Evolutionary conservation across 2,329 filamentous ascomycete genomes (phyloP).

Genomic region (Leptodontidium sp.): DNA sequence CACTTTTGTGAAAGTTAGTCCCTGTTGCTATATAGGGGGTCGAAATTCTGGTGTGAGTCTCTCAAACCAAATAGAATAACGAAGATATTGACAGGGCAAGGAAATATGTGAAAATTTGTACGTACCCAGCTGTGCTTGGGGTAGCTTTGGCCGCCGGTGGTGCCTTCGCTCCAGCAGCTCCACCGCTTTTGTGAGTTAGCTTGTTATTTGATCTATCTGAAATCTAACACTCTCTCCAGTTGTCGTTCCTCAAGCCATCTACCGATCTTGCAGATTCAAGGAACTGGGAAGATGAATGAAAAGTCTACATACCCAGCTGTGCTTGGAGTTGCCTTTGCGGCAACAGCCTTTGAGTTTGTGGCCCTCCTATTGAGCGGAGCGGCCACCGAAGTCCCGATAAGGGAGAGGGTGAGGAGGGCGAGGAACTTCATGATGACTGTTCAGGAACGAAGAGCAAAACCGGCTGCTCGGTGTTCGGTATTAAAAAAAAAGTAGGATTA

Average conservation of each 20-base stretch:
- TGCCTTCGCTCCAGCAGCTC: constrained; percentile 2
- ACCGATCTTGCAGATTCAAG: not conserved
- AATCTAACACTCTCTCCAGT: not conserved
- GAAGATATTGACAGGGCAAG: too few species aligned
- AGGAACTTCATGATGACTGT: constrained; percentile 36
- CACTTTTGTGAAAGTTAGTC: not conserved
- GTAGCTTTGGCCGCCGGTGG: not conserved
- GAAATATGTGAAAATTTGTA: too few species aligned
- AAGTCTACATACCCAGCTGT: constrained; percentile 8
- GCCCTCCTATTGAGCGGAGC: constrained; percentile 7
- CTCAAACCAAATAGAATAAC: too few species aligned
- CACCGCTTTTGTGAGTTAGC: not conserved
- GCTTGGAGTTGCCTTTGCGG: not conserved
- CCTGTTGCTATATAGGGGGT: too few species aligned
- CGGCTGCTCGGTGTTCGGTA: constrained; percentile 7
- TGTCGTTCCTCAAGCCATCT: not conserved
- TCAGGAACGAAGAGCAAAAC: constrained; percentile 5
- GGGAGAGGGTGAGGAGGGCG: constrained; percentile 28
- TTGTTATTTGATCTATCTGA: not conserved
- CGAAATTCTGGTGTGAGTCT: too few species aligned
- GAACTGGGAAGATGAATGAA: not conserved
- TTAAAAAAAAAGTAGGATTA: not conserved
- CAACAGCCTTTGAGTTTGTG: constrained; percentile 5
- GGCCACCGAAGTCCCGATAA: constrained; percentile 26
- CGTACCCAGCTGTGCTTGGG: not conserved